Evolutionary conservation across 1,284 basidiomycete genomes (phyloP), one percentile per base, ranked within the genome.

Genomic region (Ustilago bromivora): DNA sequence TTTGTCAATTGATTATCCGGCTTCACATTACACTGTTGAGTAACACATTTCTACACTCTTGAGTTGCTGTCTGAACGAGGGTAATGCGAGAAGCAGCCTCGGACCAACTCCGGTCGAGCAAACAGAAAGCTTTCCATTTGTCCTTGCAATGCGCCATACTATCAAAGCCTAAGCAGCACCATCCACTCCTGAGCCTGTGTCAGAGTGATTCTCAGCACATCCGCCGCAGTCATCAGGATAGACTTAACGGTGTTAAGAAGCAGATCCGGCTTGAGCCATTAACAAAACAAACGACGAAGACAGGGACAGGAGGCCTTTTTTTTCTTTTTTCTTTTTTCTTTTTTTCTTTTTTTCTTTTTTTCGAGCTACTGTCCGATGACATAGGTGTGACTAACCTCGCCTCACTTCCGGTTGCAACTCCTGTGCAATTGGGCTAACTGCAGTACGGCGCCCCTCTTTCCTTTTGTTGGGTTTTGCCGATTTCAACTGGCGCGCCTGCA

Each of bases 311-410:
- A 11, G 46, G 9, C 23, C 23, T 31, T 1, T 49, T 19, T 28
- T 9, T 28, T n/a, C 41, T 23, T 28, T 28, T 28, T 3, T 3
- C 3, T 23, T 31, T 1, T 49, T 19, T 28, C 1, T 11, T n/a
- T 52, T 23, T 28, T 28, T 28, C 0, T 28, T 3, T 2, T 23
- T 23, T 6, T 49, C 1, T 49, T 19, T 13, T 19, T 28, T n/a
- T 60, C 12, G 13, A 17, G 17, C 28, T 23, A 57, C 64, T 66
- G 64, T 36, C 34, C 43, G 64, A 66, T 66, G 64, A 66, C 64
- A 66, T 66, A 28, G 51, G 57, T 66, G 52, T 55, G 8, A 41
- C 4, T 31, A 4, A 17, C 35, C 31, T 34, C 3, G 19, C 46
- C 46, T 49, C 19, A 19, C 23, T 49, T 17, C 38, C 11, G n/a